These are phyloP conservation scores for Stachybotrys chlorohalonatus DNA, from an alignment of 2,329 filamentous ascomycete genomes.

Conservation along the genomic window DNA sequence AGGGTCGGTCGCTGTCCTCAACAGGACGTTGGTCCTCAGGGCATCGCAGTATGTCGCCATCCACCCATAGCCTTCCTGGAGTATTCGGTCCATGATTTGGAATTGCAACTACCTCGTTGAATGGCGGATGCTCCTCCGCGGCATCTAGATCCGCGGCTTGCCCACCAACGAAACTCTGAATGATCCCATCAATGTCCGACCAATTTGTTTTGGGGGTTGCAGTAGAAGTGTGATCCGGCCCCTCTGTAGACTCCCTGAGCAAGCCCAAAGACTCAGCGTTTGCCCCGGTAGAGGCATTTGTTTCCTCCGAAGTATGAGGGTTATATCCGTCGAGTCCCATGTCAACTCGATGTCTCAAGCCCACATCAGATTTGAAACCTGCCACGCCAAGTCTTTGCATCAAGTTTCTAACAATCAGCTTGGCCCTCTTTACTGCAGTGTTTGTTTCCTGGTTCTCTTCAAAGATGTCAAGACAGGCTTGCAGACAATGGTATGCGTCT, in stretches of 20 bases:
- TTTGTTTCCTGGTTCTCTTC: constrained; percentile 40
- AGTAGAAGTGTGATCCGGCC: background rate
- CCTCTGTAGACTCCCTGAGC: too few relatives aligned
- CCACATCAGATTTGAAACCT: constrained; percentile 3
- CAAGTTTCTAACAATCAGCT: constrained; percentile 32
- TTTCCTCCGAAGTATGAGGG: too few relatives aligned
- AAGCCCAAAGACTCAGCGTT: too few relatives aligned
- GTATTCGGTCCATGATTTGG: too few relatives aligned
- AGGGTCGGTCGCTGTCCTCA: too few relatives aligned
- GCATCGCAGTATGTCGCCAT: too few relatives aligned
- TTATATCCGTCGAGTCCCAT: too few relatives aligned
- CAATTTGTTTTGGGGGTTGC: constrained; percentile 11
- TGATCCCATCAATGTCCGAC: constrained; percentile 25
- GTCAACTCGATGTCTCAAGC: background rate
- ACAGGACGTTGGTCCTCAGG: too few relatives aligned
- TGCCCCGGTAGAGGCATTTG: too few relatives aligned
- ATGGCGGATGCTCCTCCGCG: background rate
- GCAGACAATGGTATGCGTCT: constrained; percentile 27
- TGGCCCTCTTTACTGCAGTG: constrained; percentile 35
- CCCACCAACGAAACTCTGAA: constrained; percentile 19
- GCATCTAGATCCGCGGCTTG: background rate
- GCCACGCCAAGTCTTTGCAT: constrained; percentile 30
- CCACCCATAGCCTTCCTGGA: too few relatives aligned
- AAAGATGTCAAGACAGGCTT: constrained; percentile 36
- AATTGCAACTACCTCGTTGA: too few relatives aligned